Percentiles rank a stretch among this genome's conserved stretches.
phyloP scores from a whole-genome alignment of 2,329 filamentous ascomycete genomes.

The Alternaria metachromatica region DNA sequence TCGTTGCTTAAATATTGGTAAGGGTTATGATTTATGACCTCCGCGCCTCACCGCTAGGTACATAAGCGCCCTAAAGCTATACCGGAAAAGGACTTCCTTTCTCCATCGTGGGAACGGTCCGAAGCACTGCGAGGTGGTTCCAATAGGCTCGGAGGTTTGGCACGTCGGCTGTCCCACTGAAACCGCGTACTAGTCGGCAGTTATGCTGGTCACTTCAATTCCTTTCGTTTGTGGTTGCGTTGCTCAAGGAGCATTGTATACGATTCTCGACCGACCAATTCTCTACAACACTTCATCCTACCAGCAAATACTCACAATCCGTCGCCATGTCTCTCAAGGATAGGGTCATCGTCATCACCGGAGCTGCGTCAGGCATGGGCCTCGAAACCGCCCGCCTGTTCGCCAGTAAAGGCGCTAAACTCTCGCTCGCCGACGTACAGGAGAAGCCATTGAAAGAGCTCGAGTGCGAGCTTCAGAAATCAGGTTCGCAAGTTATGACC shows the following conservation, averaged over 20 bases:
- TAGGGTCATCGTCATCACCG: conserved; percentile 43
- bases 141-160: neutral
- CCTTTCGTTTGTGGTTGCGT: neutral
- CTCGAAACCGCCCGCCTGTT: conserved; percentile 35
- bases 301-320: neutral
- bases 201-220: neutral
- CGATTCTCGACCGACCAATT: neutral
- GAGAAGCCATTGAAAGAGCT: conserved; percentile 32
- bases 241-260: neutral
- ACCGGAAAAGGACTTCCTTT: neutral
- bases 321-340: conserved; percentile 31
- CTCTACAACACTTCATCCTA: neutral
- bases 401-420: conserved; percentile 36
- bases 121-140: neutral
- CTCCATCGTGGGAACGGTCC: neutral
- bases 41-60: neutral
- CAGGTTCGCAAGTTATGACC: conserved; percentile 37
- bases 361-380: conserved; percentile 42
- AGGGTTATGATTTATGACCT: neutral
- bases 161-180: neutral
- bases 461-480: conserved; percentile 24
- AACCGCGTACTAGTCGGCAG: neutral
- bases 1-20: neutral
- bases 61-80: neutral
- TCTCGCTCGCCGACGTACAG: conserved; percentile 43